A percentile compares a stretch with the other conserved stretches of the same genome.
phyloP scores from a whole-genome alignment of 1,284 basidiomycete genomes.

The Cystobasidium slooffiae region DNA sequence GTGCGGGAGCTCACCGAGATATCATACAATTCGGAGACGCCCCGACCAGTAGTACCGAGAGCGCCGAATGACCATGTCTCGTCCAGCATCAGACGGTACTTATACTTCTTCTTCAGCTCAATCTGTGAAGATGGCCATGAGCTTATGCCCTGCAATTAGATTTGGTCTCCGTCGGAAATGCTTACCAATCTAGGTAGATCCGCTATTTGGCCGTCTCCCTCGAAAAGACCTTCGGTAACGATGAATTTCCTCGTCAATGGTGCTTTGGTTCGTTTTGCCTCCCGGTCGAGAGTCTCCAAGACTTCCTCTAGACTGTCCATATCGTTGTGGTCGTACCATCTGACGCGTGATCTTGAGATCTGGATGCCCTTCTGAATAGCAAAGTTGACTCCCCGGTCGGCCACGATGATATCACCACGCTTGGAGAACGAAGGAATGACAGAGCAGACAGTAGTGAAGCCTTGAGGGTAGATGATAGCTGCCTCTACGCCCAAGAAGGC shows the following conservation, averaged over 20 bases:
- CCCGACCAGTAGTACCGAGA: constrained; percentile 89
- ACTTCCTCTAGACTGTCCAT: constrained; percentile 87
- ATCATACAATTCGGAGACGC: constrained; percentile 90
- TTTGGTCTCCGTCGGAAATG: constrained; percentile 44
- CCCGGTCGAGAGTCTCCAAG: constrained; percentile 79
- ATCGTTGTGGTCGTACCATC: constrained; percentile 97
- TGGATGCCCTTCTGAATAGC: constrained; percentile 97
- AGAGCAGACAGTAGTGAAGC: constrained; percentile 87
- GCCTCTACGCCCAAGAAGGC: constrained; percentile 87
- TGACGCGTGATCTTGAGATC: constrained; percentile 87
- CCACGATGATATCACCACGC: constrained; percentile 97
- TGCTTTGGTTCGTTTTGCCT: constrained; percentile 77
- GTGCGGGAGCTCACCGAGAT: constrained; percentile 68
- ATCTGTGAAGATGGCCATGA: constrained; percentile 62
- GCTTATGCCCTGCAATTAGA: not conserved
- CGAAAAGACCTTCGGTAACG: constrained; percentile 95
- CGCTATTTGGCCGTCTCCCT: constrained; percentile 87
- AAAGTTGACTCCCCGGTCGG: constrained; percentile 91
- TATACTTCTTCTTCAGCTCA: constrained; percentile 92
- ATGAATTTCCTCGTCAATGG: constrained; percentile 92
- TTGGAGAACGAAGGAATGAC: constrained; percentile 98
- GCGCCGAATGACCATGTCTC: constrained; percentile 92
- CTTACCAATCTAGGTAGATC: constrained; percentile 87
- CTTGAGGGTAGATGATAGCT: constrained; percentile 92
- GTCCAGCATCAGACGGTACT: constrained; percentile 92